These are phyloP conservation scores for Bombardia bombarda DNA, from an alignment of 495 filamentous ascomycete species.

Conservation along the genomic window DNA sequence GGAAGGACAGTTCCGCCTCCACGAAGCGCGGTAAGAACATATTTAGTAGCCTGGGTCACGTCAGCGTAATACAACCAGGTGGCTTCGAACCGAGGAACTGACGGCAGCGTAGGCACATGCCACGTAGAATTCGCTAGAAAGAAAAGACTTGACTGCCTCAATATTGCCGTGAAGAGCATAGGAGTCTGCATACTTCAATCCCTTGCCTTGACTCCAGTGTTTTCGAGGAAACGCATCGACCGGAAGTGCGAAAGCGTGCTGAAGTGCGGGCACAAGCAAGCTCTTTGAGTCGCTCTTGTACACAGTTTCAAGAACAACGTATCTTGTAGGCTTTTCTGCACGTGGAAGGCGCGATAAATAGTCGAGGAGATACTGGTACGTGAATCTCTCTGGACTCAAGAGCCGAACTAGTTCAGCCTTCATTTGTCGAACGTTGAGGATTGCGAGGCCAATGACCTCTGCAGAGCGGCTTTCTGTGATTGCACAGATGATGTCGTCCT, in stretches of 20 bases:
- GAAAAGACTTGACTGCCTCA: conserved; percentile 66
- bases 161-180: conserved; percentile 71
- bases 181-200: conserved; percentile 69
- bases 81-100: conserved; percentile 20
- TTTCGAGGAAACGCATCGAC: conserved; percentile 67
- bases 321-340: conserved; percentile 5
- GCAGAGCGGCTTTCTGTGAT: conserved; percentile 78
- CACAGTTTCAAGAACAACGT: conserved; percentile 36
- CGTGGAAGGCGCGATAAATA: conserved; percentile 57
- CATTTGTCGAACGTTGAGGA: conserved; percentile 74
- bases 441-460: conserved; percentile 69
- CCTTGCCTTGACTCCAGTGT: conserved; percentile 80
- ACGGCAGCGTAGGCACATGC: conserved; percentile 85
- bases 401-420: conserved; percentile 50
- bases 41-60: too few species aligned
- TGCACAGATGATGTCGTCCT: conserved; percentile 75
- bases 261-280: conserved; percentile 50
- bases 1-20: too few species aligned
- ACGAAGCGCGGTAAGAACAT: not conserved
- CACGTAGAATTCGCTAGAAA: conserved; percentile 82
- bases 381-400: conserved; percentile 74
- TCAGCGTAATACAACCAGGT: not conserved
- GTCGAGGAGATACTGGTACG: conserved; percentile 52
- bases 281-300: conserved; percentile 60
- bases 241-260: too few species aligned